Conservation (phyloP, 179 eudicot genomes). For the Heliamphora pulchella region DNA sequence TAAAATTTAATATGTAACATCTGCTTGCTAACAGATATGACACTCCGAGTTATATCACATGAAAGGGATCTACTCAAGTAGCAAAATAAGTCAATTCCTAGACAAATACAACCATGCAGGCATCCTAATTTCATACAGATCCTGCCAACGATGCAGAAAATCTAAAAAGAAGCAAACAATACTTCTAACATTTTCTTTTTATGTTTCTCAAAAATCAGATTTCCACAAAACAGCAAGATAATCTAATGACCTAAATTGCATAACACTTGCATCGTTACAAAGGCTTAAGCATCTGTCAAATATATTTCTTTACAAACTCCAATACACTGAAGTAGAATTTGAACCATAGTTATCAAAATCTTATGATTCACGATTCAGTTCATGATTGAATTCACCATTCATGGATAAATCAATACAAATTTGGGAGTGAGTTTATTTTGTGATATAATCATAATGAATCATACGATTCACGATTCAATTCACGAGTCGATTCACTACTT, state of each 20-base stretch:
- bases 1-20: not conserved
- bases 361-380: too few relatives aligned
- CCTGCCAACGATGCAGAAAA: not conserved
- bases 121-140: not conserved
- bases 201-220: not conserved
- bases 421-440: too few relatives aligned
- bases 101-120: not conserved
- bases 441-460: too few relatives aligned
- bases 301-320: not conserved
- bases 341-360: too few relatives aligned
- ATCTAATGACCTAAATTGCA: not conserved
- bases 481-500: too few relatives aligned
- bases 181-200: not conserved
- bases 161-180: not conserved
- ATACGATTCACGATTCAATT: too few relatives aligned
- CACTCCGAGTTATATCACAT: not conserved
- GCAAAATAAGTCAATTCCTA: not conserved
- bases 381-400: too few relatives aligned
- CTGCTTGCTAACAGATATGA: not conserved
- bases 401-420: too few relatives aligned
- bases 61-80: not conserved
- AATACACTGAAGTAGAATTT: too few relatives aligned
- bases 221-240: not conserved
- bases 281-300: not conserved
- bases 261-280: not conserved